Evolutionary conservation across 148 eudicot species (phyloP).

Genomic region (Simmondsia chinensis): DNA sequence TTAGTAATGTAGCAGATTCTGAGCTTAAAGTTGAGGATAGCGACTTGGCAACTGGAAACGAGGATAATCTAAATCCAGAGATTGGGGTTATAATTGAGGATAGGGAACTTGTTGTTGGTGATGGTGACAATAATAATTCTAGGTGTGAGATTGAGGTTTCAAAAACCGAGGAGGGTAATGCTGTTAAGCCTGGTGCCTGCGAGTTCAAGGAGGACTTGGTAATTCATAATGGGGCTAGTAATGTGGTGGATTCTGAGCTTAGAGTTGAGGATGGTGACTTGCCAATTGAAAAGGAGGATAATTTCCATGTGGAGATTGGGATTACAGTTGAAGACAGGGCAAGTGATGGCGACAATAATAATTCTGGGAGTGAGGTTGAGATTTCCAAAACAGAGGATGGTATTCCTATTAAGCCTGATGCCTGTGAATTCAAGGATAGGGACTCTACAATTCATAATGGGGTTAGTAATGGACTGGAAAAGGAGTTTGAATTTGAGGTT

Average conservation of each 20-base stretch:
- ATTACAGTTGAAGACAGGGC: constrained; percentile 5
- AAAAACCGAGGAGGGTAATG: constrained; percentile 5
- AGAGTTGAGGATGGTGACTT: neutral
- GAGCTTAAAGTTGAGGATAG: constrained; percentile 2
- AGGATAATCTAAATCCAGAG: neutral
- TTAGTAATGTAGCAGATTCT: no score
- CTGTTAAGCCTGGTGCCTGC: neutral
- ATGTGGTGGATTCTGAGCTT: no score
- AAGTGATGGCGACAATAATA: constrained; percentile 1
- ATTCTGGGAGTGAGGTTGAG: constrained; percentile 15
- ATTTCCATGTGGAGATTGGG: neutral
- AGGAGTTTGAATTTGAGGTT: constrained; percentile 4
- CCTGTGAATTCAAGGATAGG: no score
- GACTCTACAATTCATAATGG: no score
- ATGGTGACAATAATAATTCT: neutral
- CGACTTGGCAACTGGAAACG: neutral
- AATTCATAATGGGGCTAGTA: no score
- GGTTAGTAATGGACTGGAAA: neutral
- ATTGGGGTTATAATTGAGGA: constrained; percentile 4
- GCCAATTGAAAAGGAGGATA: neutral
- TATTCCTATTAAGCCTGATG: no score
- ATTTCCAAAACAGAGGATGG: neutral
- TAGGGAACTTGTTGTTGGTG: neutral
- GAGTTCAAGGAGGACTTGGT: no score
- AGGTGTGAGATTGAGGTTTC: constrained; percentile 14